Percentiles rank a stretch among this genome's conserved stretches.
Conservation (phyloP, 495 filamentous ascomycete genomes). For the Penicillium salamii region DNA sequence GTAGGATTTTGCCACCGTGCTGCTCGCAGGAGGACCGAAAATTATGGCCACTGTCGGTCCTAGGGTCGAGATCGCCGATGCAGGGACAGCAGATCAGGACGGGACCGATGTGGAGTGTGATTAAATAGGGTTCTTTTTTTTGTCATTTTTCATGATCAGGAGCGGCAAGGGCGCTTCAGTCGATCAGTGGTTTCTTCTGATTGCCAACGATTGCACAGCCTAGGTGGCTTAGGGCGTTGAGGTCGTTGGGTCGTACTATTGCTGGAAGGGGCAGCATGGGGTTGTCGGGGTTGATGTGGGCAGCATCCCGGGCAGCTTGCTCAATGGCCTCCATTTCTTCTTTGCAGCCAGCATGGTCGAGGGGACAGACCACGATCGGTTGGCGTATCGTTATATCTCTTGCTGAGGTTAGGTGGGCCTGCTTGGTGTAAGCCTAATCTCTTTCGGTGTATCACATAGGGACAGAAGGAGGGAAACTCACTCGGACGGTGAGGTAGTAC, state of each 20-base stretch:
- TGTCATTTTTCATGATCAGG: neutral
- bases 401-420: conserved; percentile 91
- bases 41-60: neutral
- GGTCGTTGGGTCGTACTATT: conserved; percentile 77
- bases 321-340: conserved; percentile 98
- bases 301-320: conserved; percentile 88
- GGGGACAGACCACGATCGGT: conserved; percentile 92
- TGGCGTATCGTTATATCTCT: conserved; percentile 88
- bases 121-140: neutral
- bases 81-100: neutral
- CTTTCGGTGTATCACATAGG: neutral
- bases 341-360: conserved; percentile 92
- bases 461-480: conserved; percentile 34
- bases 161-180: conserved; percentile 46
- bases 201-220: conserved; percentile 84
- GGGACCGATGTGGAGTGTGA: neutral
- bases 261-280: conserved; percentile 79
- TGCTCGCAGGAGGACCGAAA: neutral
- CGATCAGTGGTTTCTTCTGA: conserved; percentile 84
- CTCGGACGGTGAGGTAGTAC: conserved; percentile 93
- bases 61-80: neutral
- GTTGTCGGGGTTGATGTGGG: conserved; percentile 80
- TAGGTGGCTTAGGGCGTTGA: conserved; percentile 68
- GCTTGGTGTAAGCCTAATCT: conserved; percentile 9
- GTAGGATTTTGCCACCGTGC: neutral